Evolutionary conservation across 2,329 filamentous ascomycete genomes (phyloP).

Genomic region (Sporothrix brasiliensis): DNA sequence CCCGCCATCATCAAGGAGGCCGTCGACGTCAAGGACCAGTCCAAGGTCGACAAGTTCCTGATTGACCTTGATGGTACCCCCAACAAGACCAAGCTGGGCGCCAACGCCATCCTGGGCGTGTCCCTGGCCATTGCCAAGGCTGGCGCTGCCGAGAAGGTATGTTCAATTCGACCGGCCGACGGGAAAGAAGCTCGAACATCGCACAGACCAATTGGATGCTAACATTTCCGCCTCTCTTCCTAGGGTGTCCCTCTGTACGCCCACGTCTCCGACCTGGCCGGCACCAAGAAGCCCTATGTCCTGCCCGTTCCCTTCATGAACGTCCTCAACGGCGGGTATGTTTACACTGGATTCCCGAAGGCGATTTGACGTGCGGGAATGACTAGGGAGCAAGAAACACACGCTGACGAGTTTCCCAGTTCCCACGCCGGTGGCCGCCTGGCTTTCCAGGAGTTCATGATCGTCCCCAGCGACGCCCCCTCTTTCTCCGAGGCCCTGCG

Average conservation of each 20-base stretch:
- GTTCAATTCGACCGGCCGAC: neutral
- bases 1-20: conserved; percentile 80
- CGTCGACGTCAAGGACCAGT: conserved; percentile 84
- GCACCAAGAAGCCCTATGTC: conserved; percentile 89
- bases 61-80: conserved; percentile 80
- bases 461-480: conserved; percentile 75
- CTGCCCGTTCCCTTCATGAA: conserved; percentile 93
- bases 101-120: conserved; percentile 87
- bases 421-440: conserved; percentile 97
- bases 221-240: neutral
- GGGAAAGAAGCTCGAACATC: neutral
- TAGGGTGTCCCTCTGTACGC: conserved; percentile 81
- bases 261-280: conserved; percentile 83
- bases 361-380: neutral
- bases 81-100: conserved; percentile 87
- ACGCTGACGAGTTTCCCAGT: conserved; percentile 45
- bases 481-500: conserved; percentile 95
- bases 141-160: conserved; percentile 80
- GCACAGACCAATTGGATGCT: neutral
- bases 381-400: neutral
- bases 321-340: conserved; percentile 76
- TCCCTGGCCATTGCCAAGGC: conserved; percentile 84
- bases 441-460: conserved; percentile 97
- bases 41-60: conserved; percentile 79
- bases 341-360: neutral